These are phyloP conservation scores for Hymenoscyphus occultus DNA, from an alignment of 2,329 filamentous ascomycete genomes.

Conservation along the genomic window DNA sequence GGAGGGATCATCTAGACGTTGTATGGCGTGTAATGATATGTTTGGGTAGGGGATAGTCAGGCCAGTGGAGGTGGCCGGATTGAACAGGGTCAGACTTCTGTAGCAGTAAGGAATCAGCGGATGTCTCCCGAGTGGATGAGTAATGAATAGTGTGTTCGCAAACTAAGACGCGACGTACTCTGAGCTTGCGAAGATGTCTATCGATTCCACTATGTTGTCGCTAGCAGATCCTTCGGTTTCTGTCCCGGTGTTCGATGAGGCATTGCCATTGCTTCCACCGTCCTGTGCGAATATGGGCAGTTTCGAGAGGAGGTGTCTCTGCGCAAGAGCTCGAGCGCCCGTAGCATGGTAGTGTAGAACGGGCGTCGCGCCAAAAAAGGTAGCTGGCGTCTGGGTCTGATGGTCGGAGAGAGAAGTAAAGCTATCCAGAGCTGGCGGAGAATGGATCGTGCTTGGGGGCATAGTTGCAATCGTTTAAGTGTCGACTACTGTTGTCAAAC, in stretches of 20 bases:
- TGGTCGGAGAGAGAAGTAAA: slow-evolving; percentile 67
- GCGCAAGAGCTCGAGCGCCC: slow-evolving; percentile 56
- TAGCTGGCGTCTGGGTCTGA: slow-evolving; percentile 67
- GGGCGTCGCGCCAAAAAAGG: slow-evolving; percentile 69
- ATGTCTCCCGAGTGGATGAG: not conserved
- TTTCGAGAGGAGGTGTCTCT: slow-evolving; percentile 50
- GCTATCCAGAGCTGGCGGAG: slow-evolving; percentile 53
- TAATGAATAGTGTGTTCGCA: not conserved
- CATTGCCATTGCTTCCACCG: slow-evolving; percentile 38
- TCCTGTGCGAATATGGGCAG: slow-evolving; percentile 52
- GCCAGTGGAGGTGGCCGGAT: slow-evolving; percentile 53
- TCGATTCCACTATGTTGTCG: slow-evolving; percentile 30
- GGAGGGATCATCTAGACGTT: slow-evolving; percentile 48
- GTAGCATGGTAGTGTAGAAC: slow-evolving; percentile 64
- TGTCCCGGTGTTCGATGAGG: slow-evolving; percentile 25
- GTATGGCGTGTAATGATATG: slow-evolving; percentile 73
- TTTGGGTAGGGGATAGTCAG: slow-evolving; percentile 70
- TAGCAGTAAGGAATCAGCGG: slow-evolving; percentile 18
- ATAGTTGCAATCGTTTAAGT: slow-evolving; percentile 19
- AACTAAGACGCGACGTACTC: slow-evolving; percentile 43
- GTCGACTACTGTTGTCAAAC: not conserved
- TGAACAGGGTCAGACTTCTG: slow-evolving; percentile 63
- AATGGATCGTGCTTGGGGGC: slow-evolving; percentile 51
- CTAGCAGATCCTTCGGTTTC: slow-evolving; percentile 37
- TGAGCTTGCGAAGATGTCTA: slow-evolving; percentile 59